Percentiles rank a stretch among this genome's conserved stretches.
Evolutionary conservation across 192 early-diverging fungal species (phyloP).

Genomic region (Podila horticola): DNA sequence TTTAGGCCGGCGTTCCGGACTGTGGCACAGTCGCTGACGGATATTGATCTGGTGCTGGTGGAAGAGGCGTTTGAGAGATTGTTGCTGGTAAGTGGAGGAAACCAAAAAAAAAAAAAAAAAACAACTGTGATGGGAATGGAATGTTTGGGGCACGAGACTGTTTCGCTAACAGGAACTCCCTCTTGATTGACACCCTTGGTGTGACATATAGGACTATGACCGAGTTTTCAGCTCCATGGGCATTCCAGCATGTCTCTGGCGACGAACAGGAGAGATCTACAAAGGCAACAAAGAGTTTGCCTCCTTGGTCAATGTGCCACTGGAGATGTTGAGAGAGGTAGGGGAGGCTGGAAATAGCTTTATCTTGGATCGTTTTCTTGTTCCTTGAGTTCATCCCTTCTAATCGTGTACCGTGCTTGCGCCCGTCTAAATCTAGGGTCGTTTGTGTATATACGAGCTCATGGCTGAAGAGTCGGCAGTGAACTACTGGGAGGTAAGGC

Average conservation of each 20-base stretch:
- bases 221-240: constrained; percentile 95
- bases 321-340: constrained; percentile 76
- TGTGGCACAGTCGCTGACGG: constrained; percentile 89
- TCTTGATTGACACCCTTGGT: background rate
- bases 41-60: constrained; percentile 93
- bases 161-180: background rate
- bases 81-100: constrained; percentile 65
- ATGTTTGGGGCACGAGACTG: background rate
- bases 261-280: constrained; percentile 97
- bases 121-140: background rate
- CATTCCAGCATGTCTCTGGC: constrained; percentile 94
- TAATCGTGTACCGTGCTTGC: background rate
- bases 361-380: background rate
- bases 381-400: background rate
- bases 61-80: constrained; percentile 97
- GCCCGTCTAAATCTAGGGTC: constrained; percentile 32
- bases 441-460: constrained; percentile 64
- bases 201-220: constrained; percentile 83
- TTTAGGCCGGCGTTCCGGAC: constrained; percentile 90
- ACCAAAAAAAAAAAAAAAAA: no score
- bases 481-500: constrained; percentile 95
- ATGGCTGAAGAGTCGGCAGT: constrained; percentile 95
- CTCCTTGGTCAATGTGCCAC: constrained; percentile 82
- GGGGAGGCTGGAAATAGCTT: background rate
- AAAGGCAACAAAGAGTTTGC: constrained; percentile 97